Evolutionary conservation across 306 rosid genomes (phyloP), one percentile per base, ranked within the genome.

Genomic region (Vachellia pachyceras): DNA sequence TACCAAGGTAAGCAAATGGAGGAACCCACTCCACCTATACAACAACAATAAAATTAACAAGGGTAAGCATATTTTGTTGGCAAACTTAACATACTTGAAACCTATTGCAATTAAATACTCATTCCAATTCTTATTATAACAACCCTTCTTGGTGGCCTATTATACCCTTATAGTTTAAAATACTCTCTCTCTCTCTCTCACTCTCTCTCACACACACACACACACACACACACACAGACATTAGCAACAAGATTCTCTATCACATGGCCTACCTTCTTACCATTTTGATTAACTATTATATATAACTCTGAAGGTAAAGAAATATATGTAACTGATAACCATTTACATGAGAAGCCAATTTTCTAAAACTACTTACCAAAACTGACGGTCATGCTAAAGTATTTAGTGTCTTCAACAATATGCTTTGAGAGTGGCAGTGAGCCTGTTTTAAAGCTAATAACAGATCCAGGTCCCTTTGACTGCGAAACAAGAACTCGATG

Each of bases 401-500:
- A 95, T 77, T 90, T 90, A 83, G 98, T 93, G 50, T 88, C 83
- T 86, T 95, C 97, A 47, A 89, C 99, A 80, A 95, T 74, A 79
- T 95, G 97, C 94, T 87, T 95, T 72, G 98, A 95, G 75, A 95
- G 92, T 37, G 94, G 89, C 75, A 86, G 46, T 57, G 96, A 93
- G 72, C 96, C 97, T 10, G 98, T 93, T 85, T 88, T 81, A 86
- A 95, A 93, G 89, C 99, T 95, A 84, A 93, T 82, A 77, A 95
- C 98, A 76, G 97, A 88, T 63, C 98, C 98, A 41, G 99, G 94
- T 82, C 97, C 99, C 76, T 89, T 91, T 72, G 99, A 95, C 99
- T 95, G 88, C 50, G 84, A 79, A 17, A 57, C 73, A 76, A 73
- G 33, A 22, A 46, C 45, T 69, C 22, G 3, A 67, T 83, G 75